Evolutionary conservation across 2,329 filamentous ascomycete genomes (phyloP).

Genomic region (Aspergillus pseudonomiae): DNA sequence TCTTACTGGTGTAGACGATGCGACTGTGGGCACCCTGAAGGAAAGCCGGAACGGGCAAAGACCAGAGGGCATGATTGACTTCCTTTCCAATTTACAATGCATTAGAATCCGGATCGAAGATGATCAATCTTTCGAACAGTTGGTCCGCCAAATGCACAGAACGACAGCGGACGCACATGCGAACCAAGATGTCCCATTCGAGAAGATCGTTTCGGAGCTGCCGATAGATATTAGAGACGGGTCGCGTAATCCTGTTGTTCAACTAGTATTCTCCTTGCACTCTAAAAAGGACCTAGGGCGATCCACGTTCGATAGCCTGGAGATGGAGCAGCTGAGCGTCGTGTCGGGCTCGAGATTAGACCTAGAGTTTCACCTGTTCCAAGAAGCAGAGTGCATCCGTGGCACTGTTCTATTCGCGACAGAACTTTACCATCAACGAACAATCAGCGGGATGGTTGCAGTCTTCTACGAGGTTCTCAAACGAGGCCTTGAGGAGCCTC

Average conservation of each 20-base stretch:
- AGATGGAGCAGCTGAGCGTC: slow-evolving; percentile 4
- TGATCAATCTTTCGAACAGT: slow-evolving; percentile 2
- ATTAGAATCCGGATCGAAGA: slow-evolving; percentile 1
- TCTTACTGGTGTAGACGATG: slow-evolving; percentile 3
- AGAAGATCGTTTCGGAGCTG: slow-evolving; percentile 9
- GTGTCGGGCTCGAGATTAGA: slow-evolving; percentile 3
- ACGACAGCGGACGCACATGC: not conserved
- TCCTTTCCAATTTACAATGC: slow-evolving; percentile 13
- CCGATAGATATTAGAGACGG: not conserved
- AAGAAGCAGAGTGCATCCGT: not conserved
- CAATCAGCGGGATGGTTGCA: too few species aligned
- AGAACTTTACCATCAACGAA: slow-evolving; percentile 2
- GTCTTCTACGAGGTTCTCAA: too few species aligned
- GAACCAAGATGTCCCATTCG: slow-evolving; percentile 11
- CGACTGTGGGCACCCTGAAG: slow-evolving; percentile 11
- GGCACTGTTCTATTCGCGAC: slow-evolving; percentile 5
- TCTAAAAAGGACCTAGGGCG: not conserved
- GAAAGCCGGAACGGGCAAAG: slow-evolving; percentile 1
- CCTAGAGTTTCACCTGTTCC: slow-evolving; percentile 12
- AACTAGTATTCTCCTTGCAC: slow-evolving; percentile 2
- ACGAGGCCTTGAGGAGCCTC: too few species aligned
- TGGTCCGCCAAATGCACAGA: slow-evolving; percentile 5
- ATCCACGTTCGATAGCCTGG: not conserved
- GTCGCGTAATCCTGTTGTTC: slow-evolving; percentile 11
- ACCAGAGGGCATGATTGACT: slow-evolving; percentile 1